phyloP scores from a whole-genome alignment of 108 stramenopile species.

The Chaetoceros muelleri region DNA sequence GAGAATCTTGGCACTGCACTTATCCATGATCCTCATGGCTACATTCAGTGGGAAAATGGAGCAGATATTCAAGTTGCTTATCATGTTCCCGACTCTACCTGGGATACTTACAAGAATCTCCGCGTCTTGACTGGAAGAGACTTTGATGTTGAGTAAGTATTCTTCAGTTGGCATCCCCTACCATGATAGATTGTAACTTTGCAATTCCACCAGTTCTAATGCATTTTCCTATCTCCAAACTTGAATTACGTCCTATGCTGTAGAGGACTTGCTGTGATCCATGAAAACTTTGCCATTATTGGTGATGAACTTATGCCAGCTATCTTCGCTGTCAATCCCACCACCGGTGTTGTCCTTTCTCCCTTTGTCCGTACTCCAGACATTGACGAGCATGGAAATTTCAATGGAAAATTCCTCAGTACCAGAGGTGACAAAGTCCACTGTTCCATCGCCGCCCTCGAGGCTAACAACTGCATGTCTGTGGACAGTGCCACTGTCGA shows the following conservation, averaged over 20 bases:
- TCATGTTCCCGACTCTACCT: constrained; percentile 15
- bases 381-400: constrained; percentile 14
- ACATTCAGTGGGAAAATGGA: constrained; percentile 29
- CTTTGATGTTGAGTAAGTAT: constrained; percentile 29
- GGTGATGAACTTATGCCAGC: constrained; percentile 34
- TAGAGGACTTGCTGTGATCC: constrained; percentile 23
- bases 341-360: constrained; percentile 19
- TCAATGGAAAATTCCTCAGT: constrained; percentile 14
- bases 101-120: constrained; percentile 19
- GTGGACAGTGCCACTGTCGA: constrained; percentile 19
- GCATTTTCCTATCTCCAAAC: background rate
- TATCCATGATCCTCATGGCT: constrained; percentile 21
- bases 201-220: background rate
- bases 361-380: constrained; percentile 28
- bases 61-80: constrained; percentile 30
- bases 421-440: constrained; percentile 34
- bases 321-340: constrained; percentile 23
- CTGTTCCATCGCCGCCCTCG: constrained; percentile 19
- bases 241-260: background rate
- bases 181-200: background rate
- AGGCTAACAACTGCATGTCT: constrained; percentile 10
- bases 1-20: constrained; percentile 17
- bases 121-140: constrained; percentile 30
- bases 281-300: constrained; percentile 20
- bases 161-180: background rate